Conservation (phyloP, 2,329 filamentous ascomycete genomes). For the Ceratocystis cacaofunesta region DNA sequence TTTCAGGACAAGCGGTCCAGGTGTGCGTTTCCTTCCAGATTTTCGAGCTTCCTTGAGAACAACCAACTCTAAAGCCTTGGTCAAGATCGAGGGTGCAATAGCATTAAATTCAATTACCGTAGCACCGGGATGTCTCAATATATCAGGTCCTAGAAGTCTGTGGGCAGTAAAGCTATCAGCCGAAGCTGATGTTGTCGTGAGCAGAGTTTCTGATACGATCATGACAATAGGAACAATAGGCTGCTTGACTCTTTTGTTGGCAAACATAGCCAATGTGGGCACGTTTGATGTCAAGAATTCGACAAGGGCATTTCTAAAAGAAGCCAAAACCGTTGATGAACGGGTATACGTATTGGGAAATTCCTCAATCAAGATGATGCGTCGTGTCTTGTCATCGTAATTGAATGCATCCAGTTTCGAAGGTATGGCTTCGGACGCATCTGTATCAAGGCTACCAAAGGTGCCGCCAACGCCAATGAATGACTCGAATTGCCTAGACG, state of each 20-base stretch:
- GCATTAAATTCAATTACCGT: constrained; percentile 83
- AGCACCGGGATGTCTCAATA: constrained; percentile 66
- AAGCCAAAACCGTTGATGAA: constrained; percentile 46
- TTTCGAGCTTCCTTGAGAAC: constrained; percentile 72
- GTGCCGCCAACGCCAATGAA: constrained; percentile 71
- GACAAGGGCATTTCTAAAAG: constrained; percentile 61
- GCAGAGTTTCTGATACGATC: constrained; percentile 77
- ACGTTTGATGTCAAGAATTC: constrained; percentile 58
- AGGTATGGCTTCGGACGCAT: constrained; percentile 10
- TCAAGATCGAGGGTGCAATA: constrained; percentile 71
- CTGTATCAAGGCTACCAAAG: constrained; percentile 53
- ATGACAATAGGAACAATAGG: constrained; percentile 62
- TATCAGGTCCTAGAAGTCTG: constrained; percentile 71
- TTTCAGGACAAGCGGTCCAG: constrained; percentile 65
- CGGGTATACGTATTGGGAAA: constrained; percentile 63
- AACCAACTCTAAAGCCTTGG: constrained; percentile 68
- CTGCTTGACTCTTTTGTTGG: constrained; percentile 28
- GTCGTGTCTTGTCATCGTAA: constrained; percentile 20
- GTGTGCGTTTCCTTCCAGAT: constrained; percentile 59
- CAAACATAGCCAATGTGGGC: constrained; percentile 37
- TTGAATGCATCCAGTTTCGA: neutral
- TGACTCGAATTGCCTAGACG: constrained; percentile 75
- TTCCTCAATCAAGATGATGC: constrained; percentile 64
- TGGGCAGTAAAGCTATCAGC: constrained; percentile 89
- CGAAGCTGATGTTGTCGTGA: constrained; percentile 71